phyloP scores from a whole-genome alignment of 768 basidiomycete genomes.

The Hericium rajendrae region DNA sequence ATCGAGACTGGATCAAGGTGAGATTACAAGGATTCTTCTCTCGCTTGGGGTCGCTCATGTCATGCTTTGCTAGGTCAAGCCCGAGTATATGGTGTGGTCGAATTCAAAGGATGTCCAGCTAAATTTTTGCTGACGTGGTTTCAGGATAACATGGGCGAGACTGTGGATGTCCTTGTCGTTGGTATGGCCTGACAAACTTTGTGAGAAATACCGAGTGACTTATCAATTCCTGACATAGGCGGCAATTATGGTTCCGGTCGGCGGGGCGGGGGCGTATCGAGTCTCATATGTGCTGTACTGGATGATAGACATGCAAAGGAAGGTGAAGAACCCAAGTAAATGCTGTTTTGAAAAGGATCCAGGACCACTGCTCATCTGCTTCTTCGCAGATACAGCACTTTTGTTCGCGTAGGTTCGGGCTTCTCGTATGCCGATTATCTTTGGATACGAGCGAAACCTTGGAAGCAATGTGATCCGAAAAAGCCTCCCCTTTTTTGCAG shows the following conservation, averaged over 20 bases:
- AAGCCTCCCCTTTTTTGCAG: conserved; percentile 62
- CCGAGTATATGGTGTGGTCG: conserved; percentile 68
- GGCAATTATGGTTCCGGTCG: conserved; percentile 85
- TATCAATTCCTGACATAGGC: conserved; percentile 28
- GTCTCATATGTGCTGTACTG: conserved; percentile 82
- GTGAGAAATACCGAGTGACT: too few species aligned
- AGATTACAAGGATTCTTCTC: not conserved
- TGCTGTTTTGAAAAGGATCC: not conserved
- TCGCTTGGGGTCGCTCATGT: not conserved
- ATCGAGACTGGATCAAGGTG: conserved; percentile 90
- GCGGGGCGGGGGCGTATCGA: conserved; percentile 83
- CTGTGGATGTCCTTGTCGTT: conserved; percentile 84
- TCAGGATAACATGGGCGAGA: conserved; percentile 88
- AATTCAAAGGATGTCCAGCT: not conserved
- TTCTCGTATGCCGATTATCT: conserved; percentile 79
- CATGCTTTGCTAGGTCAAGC: conserved; percentile 48
- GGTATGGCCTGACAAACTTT: conserved; percentile 34
- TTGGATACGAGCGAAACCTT: conserved; percentile 74
- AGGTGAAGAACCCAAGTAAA: conserved; percentile 58
- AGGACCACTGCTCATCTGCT: not conserved
- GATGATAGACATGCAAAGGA: conserved; percentile 55
- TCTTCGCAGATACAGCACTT: conserved; percentile 61
- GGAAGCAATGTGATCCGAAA: conserved; percentile 73
- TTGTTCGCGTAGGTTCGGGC: conserved; percentile 87
- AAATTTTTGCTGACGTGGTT: not conserved